These are phyloP conservation scores for Sporisorium scitamineum DNA, from an alignment of 1,284 basidiomycete genomes.

Conservation along the genomic window DNA sequence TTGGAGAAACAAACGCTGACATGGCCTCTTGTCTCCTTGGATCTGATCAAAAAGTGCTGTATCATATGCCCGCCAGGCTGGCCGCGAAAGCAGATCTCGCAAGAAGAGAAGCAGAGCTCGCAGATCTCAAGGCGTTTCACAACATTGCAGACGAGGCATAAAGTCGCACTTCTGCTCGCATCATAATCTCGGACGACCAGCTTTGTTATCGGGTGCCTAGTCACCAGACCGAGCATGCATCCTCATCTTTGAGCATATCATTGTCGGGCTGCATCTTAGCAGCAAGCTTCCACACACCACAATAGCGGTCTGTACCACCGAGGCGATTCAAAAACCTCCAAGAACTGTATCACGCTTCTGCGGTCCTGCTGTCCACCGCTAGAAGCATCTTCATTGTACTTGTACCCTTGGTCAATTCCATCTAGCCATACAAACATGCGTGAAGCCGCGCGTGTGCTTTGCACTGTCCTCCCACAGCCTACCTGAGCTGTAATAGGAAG, in stretches of 20 bases:
- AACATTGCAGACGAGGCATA: slow-evolving; percentile 65
- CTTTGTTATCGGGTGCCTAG: too few species aligned
- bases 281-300: background rate
- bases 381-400: slow-evolving; percentile 15
- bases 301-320: background rate
- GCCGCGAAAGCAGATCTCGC: slow-evolving; percentile 92
- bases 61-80: slow-evolving; percentile 93
- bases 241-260: too few species aligned
- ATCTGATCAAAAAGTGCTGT: slow-evolving; percentile 76
- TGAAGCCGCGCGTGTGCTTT: background rate
- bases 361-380: background rate
- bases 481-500: too few species aligned
- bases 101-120: slow-evolving; percentile 89
- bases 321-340: background rate
- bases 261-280: too few species aligned
- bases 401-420: slow-evolving; percentile 11
- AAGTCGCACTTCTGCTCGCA: background rate
- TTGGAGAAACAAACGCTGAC: background rate
- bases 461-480: background rate
- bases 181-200: background rate
- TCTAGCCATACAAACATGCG: background rate
- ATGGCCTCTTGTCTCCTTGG: background rate
- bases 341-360: background rate
- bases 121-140: slow-evolving; percentile 84
- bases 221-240: too few species aligned